Evolutionary conservation across 2,329 filamentous ascomycete species (phyloP), one percentile per base, ranked within the genome.

Genomic region (Aureobasidium mangrovei): DNA sequence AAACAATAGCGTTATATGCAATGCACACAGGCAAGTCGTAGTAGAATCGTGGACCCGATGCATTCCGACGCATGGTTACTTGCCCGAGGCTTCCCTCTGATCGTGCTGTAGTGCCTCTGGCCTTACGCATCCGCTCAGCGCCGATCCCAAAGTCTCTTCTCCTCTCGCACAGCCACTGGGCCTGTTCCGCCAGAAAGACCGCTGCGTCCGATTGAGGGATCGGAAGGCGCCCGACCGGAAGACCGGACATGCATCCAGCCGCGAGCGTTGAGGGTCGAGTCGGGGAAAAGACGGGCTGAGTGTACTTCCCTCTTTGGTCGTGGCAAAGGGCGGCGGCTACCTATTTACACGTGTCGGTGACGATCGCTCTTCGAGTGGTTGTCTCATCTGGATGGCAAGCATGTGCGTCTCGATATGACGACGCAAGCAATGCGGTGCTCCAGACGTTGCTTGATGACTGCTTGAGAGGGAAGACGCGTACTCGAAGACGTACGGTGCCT

Each of bases 1-100:
- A 6, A 28, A 5, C 18, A 12, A 52, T 52, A 52, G 39, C 35
- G 5, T 9, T 35, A 36, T 43, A 29, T 24, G 28, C 24, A 27
- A 28, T 26, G 28, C 39, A 18, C 28, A 43, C n/a, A 28, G 29
- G 18, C 39, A 52, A 36, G 48, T 18, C 42, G 48, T 18, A 43
- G 26, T 36, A 43, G 49, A 44, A 29, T 29, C 38, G 42, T 42
- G 47, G 47, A 51, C 31, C 47, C 47, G 47, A 51, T 51, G 47
- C 47, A 41, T 42, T 51, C 35, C 38, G 36, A 27, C 36, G 36
- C 46, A 10, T 24, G 32, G 39, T 24, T 42, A 10, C 39, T 18
- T 24, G 12, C 27, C 18, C 4, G 7, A 28, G 18, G 18, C 18
- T 42, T 27, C 12, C 18, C 3, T n/a, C 36, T 39, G 5, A 4